Base-by-base conservation (phyloP, 257 asterid genomes). In the Nicotiana knightiana region DNA sequence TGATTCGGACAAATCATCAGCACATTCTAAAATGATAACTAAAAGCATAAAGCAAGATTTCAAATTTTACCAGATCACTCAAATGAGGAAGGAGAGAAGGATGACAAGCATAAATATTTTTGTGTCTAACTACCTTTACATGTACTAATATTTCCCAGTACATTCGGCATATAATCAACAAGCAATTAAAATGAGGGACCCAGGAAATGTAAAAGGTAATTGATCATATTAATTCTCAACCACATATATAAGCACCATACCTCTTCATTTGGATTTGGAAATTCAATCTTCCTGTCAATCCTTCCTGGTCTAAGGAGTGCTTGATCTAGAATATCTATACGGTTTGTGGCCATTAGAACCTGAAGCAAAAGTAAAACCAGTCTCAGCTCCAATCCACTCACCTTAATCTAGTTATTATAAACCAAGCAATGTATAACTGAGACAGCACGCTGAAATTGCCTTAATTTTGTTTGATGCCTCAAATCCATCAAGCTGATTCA, bases 281-380 rank as follows among this genome's bases (percentile, higher is more conserved):
- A 94, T 81, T 94, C 97, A 77, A 94, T 94, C 85, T 94, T 94
- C 87, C 97, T 86, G 85, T 94, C 97, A 73, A 94, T 94, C 85
- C 98, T 89, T 82, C 98, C 98, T 59, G 97, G 97, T 85, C 97
- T 90, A 63, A 94, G 97, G 82, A 94, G 97, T 48, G 97, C 98
- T 51, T 92, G 97, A 86, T 94, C 98, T 83, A 93, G 88, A 85
- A 94, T 93, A 86, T 92, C 98, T 83, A 94, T 92, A 67, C 97
- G 89, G 85, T 94, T 94, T 80, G 98, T 94, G 51, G 98, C 98
- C 98, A 94, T 94, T 86, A 93, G 84, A 35, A 94, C 98, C 97
- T 92, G 90, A 61, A 39, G 24, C 18, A 30, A 9, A 39, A 76
- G 37, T 68, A 81, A 30, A 53, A 11, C 18, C 18, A 13, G 16